Conservation (phyloP, 1,284 basidiomycete species). For the Ustilago curta region DNA sequence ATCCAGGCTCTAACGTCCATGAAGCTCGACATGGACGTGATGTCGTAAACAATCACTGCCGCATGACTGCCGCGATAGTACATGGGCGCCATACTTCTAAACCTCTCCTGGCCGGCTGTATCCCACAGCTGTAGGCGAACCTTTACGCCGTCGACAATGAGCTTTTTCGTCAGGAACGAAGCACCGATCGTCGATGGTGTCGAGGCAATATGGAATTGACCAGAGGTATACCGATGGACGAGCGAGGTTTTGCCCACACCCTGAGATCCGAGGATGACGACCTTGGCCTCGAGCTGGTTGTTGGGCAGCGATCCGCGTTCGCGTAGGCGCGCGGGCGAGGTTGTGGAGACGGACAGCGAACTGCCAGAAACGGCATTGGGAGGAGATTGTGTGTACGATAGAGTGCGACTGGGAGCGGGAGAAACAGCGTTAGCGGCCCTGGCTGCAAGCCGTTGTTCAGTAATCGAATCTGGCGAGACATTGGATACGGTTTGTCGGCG, state of each 20-base stretch:
- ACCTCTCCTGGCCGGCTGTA: conserved; percentile 94
- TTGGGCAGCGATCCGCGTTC: conserved; percentile 30
- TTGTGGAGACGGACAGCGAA: conserved; percentile 15
- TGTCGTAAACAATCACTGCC: conserved; percentile 95
- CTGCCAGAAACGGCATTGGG: conserved; percentile 12
- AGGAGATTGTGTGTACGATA: conserved; percentile 21
- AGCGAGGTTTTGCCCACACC: conserved; percentile 96
- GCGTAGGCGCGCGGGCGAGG: conserved; percentile 22
- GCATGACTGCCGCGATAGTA: conserved; percentile 99
- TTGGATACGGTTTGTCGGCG: conserved; percentile 49
- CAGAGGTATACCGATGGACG: conserved; percentile 90
- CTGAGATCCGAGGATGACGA: conserved; percentile 95
- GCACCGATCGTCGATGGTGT: conserved; percentile 86
- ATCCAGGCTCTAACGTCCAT: conserved; percentile 93
- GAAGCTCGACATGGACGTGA: conserved; percentile 89
- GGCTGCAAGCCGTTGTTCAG: conserved; percentile 15
- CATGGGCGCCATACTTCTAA: conserved; percentile 97
- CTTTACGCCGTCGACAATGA: conserved; percentile 85
- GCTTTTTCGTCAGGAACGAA: conserved; percentile 94
- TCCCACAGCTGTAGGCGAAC: conserved; percentile 88
- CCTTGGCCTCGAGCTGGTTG: conserved; percentile 84
- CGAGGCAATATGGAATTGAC: conserved; percentile 69
- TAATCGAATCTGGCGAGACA: conserved; percentile 20
- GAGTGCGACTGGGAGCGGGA: conserved; percentile 23
- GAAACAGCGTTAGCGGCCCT: conserved; percentile 13